A percentile compares a stretch with the other conserved stretches of the same genome.
These are phyloP conservation scores for Leishmania martiniquensis DNA, from an alignment of 208 protist species.

Conservation along the genomic window DNA sequence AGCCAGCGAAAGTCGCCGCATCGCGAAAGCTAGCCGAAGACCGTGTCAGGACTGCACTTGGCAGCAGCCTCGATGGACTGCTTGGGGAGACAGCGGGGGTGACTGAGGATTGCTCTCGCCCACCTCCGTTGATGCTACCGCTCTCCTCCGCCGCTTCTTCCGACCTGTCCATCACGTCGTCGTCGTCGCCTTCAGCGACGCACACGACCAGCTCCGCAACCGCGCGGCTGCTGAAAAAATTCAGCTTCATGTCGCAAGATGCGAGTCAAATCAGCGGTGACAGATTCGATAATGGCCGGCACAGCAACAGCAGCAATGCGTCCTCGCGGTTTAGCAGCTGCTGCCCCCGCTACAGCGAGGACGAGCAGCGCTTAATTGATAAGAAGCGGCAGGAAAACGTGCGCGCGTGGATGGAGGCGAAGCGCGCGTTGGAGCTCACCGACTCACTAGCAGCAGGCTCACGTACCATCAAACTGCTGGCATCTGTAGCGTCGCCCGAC, in stretches of 20 bases:
- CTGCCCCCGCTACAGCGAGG: constrained; percentile 38
- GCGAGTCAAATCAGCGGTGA: background rate
- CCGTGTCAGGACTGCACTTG: too few species aligned
- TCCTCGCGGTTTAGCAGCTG: constrained; percentile 15
- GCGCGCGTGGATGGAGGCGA: constrained; percentile 43
- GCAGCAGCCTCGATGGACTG: background rate
- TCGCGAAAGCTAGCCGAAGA: background rate
- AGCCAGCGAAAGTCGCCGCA: background rate
- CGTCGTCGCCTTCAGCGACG: constrained; percentile 5
- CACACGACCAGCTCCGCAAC: background rate
- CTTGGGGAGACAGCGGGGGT: background rate
- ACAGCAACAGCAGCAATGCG: background rate
- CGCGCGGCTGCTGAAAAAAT: constrained; percentile 10
- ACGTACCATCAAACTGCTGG: background rate
- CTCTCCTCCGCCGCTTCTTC: constrained; percentile 17
- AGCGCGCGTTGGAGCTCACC: constrained; percentile 37
- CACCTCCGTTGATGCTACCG: constrained; percentile 3
- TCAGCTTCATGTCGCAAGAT: constrained; percentile 8
- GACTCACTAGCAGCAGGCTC: constrained; percentile 4
- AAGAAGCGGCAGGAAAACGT: constrained; percentile 40
- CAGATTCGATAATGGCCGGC: background rate
- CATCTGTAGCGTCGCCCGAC: constrained; percentile 1
- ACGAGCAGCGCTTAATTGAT: constrained; percentile 40
- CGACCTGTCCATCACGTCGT: constrained; percentile 11
- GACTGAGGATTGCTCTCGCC: background rate